Conservation (phyloP, 176 grass and related monocot species). For the Alopecurus myosuroides region DNA sequence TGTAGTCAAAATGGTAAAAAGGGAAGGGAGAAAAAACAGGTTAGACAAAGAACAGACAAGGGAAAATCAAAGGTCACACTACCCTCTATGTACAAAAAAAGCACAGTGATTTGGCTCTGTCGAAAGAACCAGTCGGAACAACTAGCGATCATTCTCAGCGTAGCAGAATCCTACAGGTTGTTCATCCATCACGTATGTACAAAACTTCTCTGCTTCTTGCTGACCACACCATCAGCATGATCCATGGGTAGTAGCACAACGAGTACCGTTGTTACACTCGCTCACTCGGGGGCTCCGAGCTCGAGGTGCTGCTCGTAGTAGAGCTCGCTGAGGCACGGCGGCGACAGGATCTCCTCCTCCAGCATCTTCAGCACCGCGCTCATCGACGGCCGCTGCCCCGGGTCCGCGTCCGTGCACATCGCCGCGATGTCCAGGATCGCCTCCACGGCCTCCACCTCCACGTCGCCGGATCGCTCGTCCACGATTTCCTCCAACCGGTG, state of each 20-base stretch:
- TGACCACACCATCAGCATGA: background rate
- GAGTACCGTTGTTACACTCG: background rate
- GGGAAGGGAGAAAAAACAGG: background rate
- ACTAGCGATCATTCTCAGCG: background rate
- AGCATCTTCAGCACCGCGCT: slow-evolving; percentile 83
- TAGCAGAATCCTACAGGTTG: slow-evolving; percentile 10
- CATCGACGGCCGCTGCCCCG: slow-evolving; percentile 66
- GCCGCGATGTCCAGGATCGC: slow-evolving; percentile 88
- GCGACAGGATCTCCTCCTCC: slow-evolving; percentile 91
- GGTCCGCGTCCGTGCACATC: slow-evolving; percentile 84
- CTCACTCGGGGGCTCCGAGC: slow-evolving; percentile 40
- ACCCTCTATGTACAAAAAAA: slow-evolving; percentile 23
- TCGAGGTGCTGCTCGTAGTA: slow-evolving; percentile 75
- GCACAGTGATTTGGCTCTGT: background rate
- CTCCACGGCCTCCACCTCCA: slow-evolving; percentile 78
- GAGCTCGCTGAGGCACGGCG: slow-evolving; percentile 68
- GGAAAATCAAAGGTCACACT: background rate
- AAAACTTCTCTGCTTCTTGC: background rate
- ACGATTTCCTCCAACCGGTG: slow-evolving; percentile 83
- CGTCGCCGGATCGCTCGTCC: slow-evolving; percentile 46
- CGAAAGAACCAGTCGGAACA: slow-evolving; percentile 33
- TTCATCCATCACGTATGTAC: slow-evolving; percentile 30
- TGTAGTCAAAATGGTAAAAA: background rate
- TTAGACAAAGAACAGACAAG: background rate
- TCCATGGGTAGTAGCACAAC: background rate